Percentiles rank a stretch among this genome's conserved stretches.
These are phyloP conservation scores for Entoloma clypeatum DNA, from an alignment of 1,284 basidiomycete genomes.

Conservation along the genomic window DNA sequence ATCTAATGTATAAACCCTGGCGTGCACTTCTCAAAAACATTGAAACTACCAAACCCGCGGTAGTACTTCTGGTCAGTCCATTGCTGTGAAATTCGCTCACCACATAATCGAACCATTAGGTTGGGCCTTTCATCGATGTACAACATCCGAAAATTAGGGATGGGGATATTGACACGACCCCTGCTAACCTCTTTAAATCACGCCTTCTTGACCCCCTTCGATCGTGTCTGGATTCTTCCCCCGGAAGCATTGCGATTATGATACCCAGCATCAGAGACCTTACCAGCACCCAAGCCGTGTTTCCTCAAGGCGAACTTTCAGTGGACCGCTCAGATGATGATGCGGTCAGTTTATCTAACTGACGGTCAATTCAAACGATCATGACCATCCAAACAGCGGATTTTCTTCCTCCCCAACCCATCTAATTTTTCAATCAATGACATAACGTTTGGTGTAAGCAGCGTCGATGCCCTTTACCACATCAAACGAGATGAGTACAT, in stretches of 20 bases:
- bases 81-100: background rate
- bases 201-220: slow-evolving; percentile 62
- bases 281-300: slow-evolving; percentile 77
- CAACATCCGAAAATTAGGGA: slow-evolving; percentile 69
- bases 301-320: slow-evolving; percentile 79
- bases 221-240: slow-evolving; percentile 57
- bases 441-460: slow-evolving; percentile 73
- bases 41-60: slow-evolving; percentile 64
- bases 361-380: background rate
- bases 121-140: slow-evolving; percentile 87
- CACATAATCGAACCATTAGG: slow-evolving; percentile 38
- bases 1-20: slow-evolving; percentile 76
- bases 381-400: slow-evolving; percentile 44
- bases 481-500: slow-evolving; percentile 82
- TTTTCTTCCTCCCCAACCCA: slow-evolving; percentile 85
- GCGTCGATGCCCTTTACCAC: slow-evolving; percentile 87
- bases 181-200: slow-evolving; percentile 66
- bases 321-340: slow-evolving; percentile 39
- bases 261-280: slow-evolving; percentile 84
- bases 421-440: slow-evolving; percentile 83
- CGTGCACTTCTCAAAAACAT: slow-evolving; percentile 55
- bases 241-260: slow-evolving; percentile 69
- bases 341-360: slow-evolving; percentile 37
- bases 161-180: slow-evolving; percentile 68
- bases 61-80: slow-evolving; percentile 70